Base-by-base conservation (phyloP, 2,329 filamentous ascomycete species). In the Coniochaeta sp. region DNA sequence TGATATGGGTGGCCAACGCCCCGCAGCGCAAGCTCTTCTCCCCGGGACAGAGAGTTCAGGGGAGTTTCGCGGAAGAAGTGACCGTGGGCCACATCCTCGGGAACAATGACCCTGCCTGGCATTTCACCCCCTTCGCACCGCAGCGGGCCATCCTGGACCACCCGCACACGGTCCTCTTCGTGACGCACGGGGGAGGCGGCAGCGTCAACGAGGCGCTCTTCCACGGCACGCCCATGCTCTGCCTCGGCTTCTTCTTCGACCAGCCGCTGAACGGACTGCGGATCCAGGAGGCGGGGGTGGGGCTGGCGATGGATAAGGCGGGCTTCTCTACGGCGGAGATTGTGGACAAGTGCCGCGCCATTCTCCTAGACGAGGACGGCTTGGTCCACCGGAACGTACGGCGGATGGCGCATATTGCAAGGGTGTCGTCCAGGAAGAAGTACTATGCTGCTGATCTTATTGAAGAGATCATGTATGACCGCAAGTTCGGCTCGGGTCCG, bases 101-200 rank as follows among this genome's bases (percentile, higher is more conserved):
- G n/a, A 63, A 63, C 1, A 63, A 76, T 28, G 64, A 68, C 0
- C 58, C 69, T 22, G 44, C 47, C 7, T 73, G 72, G 64, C 64
- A 70, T 0, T 66, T 75, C 60, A 65, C 70, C 0, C 52, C 64
- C 19, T 79, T 76, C 59, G 74, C 72, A 0, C 76, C 76, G 0
- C 76, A 79, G 61, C 69, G 76, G 3, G 73, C 76, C 1, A 65
- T 78, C 17, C 67, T 79, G 3, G 70, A 69, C 19, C 73, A 76
- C 47, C 55, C 60, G 0, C 64, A 65, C 22, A 74, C 71, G 16
- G 62, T 60, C 7, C 62, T 78, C 31, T 78, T 73, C 63, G 67
- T 77, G 33, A 78, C 74, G 0, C 77, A 79, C 52, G 76, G 73
- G 3, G 77, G 76, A 6, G 71, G 71, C 0, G 75, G 72, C 14